Conservation (phyloP, 495 filamentous ascomycete genomes). For the Neurospora discreta region DNA sequence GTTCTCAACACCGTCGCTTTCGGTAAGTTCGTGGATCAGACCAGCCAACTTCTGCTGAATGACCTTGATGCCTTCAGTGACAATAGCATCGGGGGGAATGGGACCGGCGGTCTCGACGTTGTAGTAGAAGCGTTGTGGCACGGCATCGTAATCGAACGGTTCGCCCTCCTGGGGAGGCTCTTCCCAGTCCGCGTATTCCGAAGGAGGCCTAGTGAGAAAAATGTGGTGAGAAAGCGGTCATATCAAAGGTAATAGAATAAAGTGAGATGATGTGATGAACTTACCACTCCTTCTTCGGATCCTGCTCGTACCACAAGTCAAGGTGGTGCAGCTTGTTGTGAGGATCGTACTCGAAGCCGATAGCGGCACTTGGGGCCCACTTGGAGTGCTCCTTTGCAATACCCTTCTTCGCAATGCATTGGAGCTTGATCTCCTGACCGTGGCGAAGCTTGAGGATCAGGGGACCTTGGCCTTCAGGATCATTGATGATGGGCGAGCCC, state of each 20-base stretch:
- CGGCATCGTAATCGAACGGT: constrained; percentile 82
- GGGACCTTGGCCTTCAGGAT: constrained; percentile 65
- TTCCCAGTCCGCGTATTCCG: constrained; percentile 78
- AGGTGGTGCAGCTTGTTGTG: constrained; percentile 85
- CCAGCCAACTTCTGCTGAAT: constrained; percentile 81
- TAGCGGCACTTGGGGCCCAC: constrained; percentile 82
- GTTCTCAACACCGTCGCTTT: constrained; percentile 39
- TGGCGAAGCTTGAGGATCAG: constrained; percentile 83
- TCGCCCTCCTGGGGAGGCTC: constrained; percentile 69
- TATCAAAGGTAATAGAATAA: neutral
- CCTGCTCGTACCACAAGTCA: constrained; percentile 87
- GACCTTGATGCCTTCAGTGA: constrained; percentile 80
- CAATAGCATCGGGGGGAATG: constrained; percentile 74
- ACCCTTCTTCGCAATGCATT: constrained; percentile 92
- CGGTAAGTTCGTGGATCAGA: constrained; percentile 64
- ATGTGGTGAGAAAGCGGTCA: neutral
- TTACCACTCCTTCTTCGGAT: constrained; percentile 81
- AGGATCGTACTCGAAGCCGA: constrained; percentile 97
- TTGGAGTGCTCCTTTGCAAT: constrained; percentile 98
- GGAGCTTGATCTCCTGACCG: constrained; percentile 77
- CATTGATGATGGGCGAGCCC: constrained; percentile 79
- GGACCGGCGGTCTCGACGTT: constrained; percentile 85
- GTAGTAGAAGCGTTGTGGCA: constrained; percentile 76
- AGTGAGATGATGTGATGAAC: constrained; percentile 20
- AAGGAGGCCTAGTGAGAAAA: constrained; percentile 57